A percentile compares a stretch with the other conserved stretches of the same genome.
These are phyloP conservation scores for Linnemannia hyalina DNA, from an alignment of 192 early-diverging fungal genomes.

Conservation along the genomic window DNA sequence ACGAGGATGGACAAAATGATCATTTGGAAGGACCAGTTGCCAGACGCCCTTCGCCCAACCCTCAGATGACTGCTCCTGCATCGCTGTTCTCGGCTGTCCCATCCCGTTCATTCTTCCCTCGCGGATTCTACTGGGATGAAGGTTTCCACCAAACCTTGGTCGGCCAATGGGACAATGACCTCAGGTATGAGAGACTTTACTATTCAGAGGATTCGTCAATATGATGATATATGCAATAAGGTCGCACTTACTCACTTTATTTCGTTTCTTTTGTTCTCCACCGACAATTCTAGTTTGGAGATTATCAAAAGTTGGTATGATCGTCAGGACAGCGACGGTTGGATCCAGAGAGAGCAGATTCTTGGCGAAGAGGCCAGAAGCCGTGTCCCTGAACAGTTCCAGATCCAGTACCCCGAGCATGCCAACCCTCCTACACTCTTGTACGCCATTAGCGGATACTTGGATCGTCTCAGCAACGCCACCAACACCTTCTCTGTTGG, in stretches of 20 bases:
- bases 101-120: conserved; percentile 93
- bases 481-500: conserved; percentile 12
- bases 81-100: conserved; percentile 87
- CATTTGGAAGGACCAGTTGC: conserved; percentile 58
- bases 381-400: conserved; percentile 90
- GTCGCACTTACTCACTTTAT: background rate
- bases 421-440: conserved; percentile 94
- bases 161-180: conserved; percentile 88
- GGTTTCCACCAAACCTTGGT: conserved; percentile 92
- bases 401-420: conserved; percentile 91
- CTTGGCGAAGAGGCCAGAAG: conserved; percentile 92
- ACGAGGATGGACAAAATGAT: conserved; percentile 71
- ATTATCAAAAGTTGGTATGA: conserved; percentile 84
- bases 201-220: background rate
- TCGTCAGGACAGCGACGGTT: conserved; percentile 85
- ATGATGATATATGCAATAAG: background rate
- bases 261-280: background rate
- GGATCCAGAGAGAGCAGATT: conserved; percentile 97
- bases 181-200: conserved; percentile 64
- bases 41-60: conserved; percentile 57
- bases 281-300: conserved; percentile 68
- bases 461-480: conserved; percentile 66
- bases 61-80: conserved; percentile 73
- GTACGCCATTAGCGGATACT: conserved; percentile 74
- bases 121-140: conserved; percentile 98